These are phyloP conservation scores for Phaeolepiota aurea DNA, from an alignment of 768 basidiomycete species.

Conservation along the genomic window DNA sequence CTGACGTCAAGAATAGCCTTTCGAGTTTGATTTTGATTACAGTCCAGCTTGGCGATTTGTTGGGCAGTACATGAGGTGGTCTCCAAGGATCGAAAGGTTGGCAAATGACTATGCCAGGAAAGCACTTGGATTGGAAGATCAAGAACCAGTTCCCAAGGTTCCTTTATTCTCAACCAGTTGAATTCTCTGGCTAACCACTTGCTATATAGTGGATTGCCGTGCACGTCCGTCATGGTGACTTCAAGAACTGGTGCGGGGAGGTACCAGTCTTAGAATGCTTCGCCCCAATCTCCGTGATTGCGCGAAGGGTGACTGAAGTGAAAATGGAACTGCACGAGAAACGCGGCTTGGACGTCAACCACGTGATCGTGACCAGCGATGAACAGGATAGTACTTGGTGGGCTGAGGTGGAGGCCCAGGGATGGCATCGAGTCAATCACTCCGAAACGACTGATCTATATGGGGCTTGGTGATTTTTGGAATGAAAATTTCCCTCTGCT, in stretches of 20 bases:
- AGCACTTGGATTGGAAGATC: constrained; percentile 28
- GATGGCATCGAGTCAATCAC: constrained; percentile 49
- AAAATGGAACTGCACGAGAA: constrained; percentile 36
- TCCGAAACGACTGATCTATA: constrained; percentile 34
- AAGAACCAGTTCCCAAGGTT: constrained; percentile 37
- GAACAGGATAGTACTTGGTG: constrained; percentile 52
- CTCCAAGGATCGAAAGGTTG: constrained; percentile 26
- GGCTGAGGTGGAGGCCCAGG: constrained; percentile 36
- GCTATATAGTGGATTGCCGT: constrained; percentile 42
- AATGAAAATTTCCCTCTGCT: neutral
- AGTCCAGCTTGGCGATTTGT: constrained; percentile 52
- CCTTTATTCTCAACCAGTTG: constrained; percentile 12
- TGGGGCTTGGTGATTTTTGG: constrained; percentile 39
- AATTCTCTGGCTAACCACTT: neutral
- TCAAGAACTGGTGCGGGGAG: constrained; percentile 35
- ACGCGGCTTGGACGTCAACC: constrained; percentile 35
- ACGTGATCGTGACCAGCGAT: constrained; percentile 61
- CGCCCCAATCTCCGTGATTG: constrained; percentile 44
- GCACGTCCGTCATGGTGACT: constrained; percentile 51
- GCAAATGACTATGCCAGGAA: constrained; percentile 36
- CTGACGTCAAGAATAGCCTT: constrained; percentile 26
- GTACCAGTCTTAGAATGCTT: constrained; percentile 37
- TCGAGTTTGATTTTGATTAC: constrained; percentile 48
- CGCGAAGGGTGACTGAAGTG: constrained; percentile 47
- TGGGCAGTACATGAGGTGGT: constrained; percentile 45